These are phyloP conservation scores for Xylariaceae sp. DNA, from an alignment of 2,329 filamentous ascomycete species.

Conservation along the genomic window DNA sequence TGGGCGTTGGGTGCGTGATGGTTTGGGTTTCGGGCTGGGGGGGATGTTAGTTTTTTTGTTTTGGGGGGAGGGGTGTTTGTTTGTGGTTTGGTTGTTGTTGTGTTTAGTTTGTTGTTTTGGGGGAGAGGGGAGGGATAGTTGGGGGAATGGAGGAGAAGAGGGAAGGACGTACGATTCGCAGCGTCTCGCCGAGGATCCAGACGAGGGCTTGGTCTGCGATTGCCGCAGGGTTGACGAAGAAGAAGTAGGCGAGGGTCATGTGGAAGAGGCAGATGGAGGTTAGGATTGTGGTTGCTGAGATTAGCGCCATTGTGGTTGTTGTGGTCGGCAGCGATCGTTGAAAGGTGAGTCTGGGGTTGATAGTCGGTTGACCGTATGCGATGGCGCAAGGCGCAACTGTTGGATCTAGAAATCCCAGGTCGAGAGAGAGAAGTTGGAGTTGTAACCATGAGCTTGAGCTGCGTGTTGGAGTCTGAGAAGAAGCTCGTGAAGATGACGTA, in stretches of 20 bases:
- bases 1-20: slow-evolving; percentile 62
- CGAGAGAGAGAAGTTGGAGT: background rate
- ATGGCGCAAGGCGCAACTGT: background rate
- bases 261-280: slow-evolving; percentile 79
- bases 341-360: no score
- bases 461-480: background rate
- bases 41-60: background rate
- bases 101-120: background rate
- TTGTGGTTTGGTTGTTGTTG: background rate
- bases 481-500: background rate
- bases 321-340: no score
- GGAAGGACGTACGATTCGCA: slow-evolving; percentile 61
- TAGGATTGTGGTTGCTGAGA: slow-evolving; percentile 76
- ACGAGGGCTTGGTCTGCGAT: slow-evolving; percentile 77
- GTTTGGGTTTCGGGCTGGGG: slow-evolving; percentile 57
- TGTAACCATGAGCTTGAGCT: background rate
- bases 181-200: slow-evolving; percentile 73
- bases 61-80: no score
- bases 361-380: no score
- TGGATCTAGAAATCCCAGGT: background rate
- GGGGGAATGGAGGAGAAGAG: background rate
- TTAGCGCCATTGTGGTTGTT: slow-evolving; percentile 61
- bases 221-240: slow-evolving; percentile 65
- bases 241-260: slow-evolving; percentile 75
- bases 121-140: no score